These are phyloP conservation scores for Chlorella sorokiniana DNA, from an alignment of 139 green algal species.

Conservation along the genomic window DNA sequence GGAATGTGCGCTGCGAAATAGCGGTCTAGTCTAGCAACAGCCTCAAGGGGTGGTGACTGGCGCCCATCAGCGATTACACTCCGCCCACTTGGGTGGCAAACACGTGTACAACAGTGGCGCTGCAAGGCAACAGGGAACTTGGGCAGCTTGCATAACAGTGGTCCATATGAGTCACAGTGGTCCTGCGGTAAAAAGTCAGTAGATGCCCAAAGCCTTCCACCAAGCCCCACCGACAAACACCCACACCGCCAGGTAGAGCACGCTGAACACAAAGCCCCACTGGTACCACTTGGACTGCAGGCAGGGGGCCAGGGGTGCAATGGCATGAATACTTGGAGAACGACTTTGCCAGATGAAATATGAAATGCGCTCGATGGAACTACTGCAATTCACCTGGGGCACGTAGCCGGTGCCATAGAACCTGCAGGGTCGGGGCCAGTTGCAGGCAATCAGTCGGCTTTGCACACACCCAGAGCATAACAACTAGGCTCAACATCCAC, in stretches of 20 bases:
- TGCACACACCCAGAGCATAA: background rate
- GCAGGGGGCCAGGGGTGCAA: background rate
- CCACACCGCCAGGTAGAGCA: constrained; percentile 97
- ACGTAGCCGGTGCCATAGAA: constrained; percentile 72
- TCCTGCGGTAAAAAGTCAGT: constrained; percentile 44
- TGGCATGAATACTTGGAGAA: background rate
- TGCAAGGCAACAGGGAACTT: too few species aligned
- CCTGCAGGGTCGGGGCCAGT: background rate
- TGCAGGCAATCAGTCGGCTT: too few species aligned
- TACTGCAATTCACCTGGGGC: background rate
- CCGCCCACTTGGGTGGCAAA: too few species aligned
- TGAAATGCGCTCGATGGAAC: background rate
- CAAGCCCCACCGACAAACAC: constrained; percentile 82
- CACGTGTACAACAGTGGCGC: too few species aligned
- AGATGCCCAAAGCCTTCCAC: constrained; percentile 96
- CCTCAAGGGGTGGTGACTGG: too few species aligned
- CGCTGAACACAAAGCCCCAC: constrained; percentile 88
- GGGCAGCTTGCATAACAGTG: background rate
- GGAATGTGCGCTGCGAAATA: too few species aligned
- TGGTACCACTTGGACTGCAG: constrained; percentile 92
- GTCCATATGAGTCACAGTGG: background rate
- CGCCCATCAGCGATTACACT: too few species aligned
- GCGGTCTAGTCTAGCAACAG: too few species aligned
- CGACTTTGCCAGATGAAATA: background rate
- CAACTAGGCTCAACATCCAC: background rate